Conservation (phyloP, 805 yeast species). For the Candida yuanshanica region DNA sequence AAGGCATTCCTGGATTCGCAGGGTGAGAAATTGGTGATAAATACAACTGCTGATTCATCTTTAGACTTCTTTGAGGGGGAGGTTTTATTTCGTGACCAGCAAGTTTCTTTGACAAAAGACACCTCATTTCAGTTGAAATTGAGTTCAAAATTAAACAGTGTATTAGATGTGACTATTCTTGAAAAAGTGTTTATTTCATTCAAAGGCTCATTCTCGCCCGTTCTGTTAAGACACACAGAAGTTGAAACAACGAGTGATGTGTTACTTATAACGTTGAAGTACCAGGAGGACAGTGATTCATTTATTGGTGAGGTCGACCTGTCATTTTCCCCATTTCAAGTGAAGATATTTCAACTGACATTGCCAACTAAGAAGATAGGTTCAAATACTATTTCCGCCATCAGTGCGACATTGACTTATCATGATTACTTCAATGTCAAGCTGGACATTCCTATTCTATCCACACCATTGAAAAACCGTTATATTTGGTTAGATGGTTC, state of each 20-base stretch:
- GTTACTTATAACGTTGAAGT: background rate
- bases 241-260: background rate
- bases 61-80: conserved; percentile 22
- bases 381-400: conserved; percentile 6
- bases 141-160: conserved; percentile 22
- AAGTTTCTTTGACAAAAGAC: conserved; percentile 16
- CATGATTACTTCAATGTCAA: conserved; percentile 16
- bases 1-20: conserved; percentile 4
- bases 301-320: conserved; percentile 11
- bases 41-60: conserved; percentile 21
- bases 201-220: conserved; percentile 14
- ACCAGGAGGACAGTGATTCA: conserved; percentile 5
- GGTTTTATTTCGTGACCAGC: conserved; percentile 15
- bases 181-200: conserved; percentile 9
- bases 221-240: conserved; percentile 12
- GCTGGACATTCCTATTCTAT: conserved; percentile 13
- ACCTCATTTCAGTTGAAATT: conserved; percentile 28
- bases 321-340: conserved; percentile 9
- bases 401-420: conserved; percentile 12
- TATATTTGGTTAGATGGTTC: conserved; percentile 12
- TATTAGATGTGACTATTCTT: conserved; percentile 4
- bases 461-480: conserved; percentile 9
- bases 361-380: conserved; percentile 18
- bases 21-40: conserved; percentile 13
- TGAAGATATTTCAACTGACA: conserved; percentile 13